These are phyloP conservation scores for Talaromyces albobiverticillius DNA, from an alignment of 2,329 filamentous ascomycete species.

Conservation along the genomic window DNA sequence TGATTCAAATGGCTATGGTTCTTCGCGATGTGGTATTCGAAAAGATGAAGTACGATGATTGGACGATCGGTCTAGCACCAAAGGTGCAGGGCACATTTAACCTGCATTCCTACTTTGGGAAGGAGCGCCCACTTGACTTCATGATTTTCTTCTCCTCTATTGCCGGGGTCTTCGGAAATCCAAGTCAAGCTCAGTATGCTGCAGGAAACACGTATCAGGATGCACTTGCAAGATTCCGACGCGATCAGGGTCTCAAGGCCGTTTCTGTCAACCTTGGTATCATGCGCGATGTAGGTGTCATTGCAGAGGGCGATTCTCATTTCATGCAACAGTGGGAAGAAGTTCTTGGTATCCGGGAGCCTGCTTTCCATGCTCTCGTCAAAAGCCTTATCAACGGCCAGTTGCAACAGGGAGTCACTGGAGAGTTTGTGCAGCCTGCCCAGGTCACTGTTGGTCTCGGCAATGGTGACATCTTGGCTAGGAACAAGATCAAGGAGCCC, in stretches of 20 bases:
- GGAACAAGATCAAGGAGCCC: neutral
- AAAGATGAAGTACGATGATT: neutral
- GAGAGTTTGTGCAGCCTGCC: neutral
- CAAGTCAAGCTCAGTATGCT: slow-evolving; percentile 28
- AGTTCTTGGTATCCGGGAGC: slow-evolving; percentile 4
- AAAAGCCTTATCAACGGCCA: neutral
- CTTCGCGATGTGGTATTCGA: neutral
- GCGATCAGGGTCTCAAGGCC: slow-evolving; percentile 24
- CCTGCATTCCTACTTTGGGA: too few relatives aligned
- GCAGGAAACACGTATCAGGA: too few relatives aligned
- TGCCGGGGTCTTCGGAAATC: slow-evolving; percentile 26
- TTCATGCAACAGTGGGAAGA: slow-evolving; percentile 7
- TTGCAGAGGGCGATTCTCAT: slow-evolving; percentile 10
- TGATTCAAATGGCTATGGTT: too few relatives aligned
- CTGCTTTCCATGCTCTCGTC: neutral
- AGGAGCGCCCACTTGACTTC: too few relatives aligned
- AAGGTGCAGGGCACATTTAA: slow-evolving; percentile 1
- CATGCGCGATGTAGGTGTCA: slow-evolving; percentile 17
- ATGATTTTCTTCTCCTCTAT: slow-evolving; percentile 28
- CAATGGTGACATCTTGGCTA: neutral
- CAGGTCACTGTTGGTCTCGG: neutral
- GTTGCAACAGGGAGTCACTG: too few relatives aligned
- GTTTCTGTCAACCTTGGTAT: slow-evolving; percentile 27
- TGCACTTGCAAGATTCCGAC: slow-evolving; percentile 25
- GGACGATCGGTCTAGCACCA: neutral